These are phyloP conservation scores for Epichloe sp. DNA, from an alignment of 2,329 filamentous ascomycete genomes.

Conservation along the genomic window DNA sequence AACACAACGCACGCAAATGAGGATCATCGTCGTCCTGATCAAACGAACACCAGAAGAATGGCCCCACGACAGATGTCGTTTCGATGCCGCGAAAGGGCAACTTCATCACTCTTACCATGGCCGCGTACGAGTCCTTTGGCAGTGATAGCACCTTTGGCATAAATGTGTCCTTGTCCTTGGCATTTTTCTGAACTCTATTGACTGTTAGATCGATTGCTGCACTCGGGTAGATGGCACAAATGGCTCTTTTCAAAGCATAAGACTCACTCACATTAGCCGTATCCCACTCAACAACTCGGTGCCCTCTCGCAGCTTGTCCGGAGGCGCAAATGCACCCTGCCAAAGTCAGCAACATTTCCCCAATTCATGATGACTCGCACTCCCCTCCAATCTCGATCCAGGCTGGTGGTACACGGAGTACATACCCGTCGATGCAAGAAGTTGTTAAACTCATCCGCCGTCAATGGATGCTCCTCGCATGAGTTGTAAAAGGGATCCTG, in stretches of 20 bases:
- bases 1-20: constrained; percentile 36
- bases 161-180: constrained; percentile 45
- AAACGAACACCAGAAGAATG: constrained; percentile 48
- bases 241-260: background rate
- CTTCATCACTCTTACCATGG: constrained; percentile 41
- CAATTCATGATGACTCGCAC: background rate
- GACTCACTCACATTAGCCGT: constrained; percentile 36
- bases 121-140: constrained; percentile 33
- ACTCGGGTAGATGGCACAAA: background rate
- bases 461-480: constrained; percentile 37
- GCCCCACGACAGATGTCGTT: constrained; percentile 44
- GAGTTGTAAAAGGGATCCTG: constrained; percentile 37
- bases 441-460: constrained; percentile 43
- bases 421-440: constrained; percentile 38
- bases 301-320: constrained; percentile 25
- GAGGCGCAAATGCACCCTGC: constrained; percentile 41
- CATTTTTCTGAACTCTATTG: constrained; percentile 41
- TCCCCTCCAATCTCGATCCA: background rate
- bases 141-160: constrained; percentile 41
- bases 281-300: constrained; percentile 36
- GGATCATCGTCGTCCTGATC: constrained; percentile 44
- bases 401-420: constrained; percentile 1
- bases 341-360: background rate
- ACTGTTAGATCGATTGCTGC: background rate
- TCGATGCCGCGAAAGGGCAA: constrained; percentile 46